Evolutionary conservation across 2,329 filamentous ascomycete genomes (phyloP), one percentile per base, ranked within the genome.

Genomic region (Tolypocladium cylindrosporum): DNA sequence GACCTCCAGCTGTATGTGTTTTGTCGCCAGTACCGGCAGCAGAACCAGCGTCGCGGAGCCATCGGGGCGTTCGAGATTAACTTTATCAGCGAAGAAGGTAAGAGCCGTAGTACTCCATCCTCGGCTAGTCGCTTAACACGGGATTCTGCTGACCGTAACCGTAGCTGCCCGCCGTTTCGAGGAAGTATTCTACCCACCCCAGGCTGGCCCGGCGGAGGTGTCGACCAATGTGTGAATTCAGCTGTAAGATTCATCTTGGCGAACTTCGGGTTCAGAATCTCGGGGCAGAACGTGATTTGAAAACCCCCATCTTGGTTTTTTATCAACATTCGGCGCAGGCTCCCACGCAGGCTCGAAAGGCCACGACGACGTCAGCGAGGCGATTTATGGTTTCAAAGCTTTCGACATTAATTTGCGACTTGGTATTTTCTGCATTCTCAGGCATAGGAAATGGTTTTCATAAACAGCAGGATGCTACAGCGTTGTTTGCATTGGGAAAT

Each of bases 1-100:
- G 79, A 83, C 60, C 67, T 86, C 19, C 76, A 82, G 58, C 75
- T 81, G 0, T 85, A 84, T 65, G 78, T 85, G 9, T 86, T 86
- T 66, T 82, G 78, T 63, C 70, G 77, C n/a, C 69, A 74, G 1
- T 86, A 86, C 62, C 74, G 75, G 9, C 77, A 82, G 60, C 74
- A 77, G 57, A 73, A 74, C 53, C 79, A 82, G 69, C 77, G 82
- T 5, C 76, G 75, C 55, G 79, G 76, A 52, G 73, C 70, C 51
- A 64, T 69, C 2, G 77, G 77, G 7, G 74, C 75, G 1, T 83
- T 83, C 59, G 77, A 83, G 66, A 74, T 84, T 13, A 64, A 73
- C 34, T 84, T 84, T 64, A 66, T 72, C 36, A 73, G 67, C 40
- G 74, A 75, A 45, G 69, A 75, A 62, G 72, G 74, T 74, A 57